These are phyloP conservation scores for Brettanomyces naardenensis DNA, from an alignment of 805 yeast species.

Conservation along the genomic window DNA sequence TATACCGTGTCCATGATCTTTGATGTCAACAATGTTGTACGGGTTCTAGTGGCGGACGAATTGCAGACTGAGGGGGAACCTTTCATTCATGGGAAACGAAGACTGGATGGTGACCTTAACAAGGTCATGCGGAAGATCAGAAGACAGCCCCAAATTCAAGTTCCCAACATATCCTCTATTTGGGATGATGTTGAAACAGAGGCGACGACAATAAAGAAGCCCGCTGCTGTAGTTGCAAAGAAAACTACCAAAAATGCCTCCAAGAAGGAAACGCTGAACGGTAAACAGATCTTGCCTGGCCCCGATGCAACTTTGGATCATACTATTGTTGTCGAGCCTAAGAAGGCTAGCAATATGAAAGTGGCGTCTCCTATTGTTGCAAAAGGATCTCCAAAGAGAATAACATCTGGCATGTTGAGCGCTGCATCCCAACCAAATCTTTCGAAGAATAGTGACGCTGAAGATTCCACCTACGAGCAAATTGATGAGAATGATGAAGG, in stretches of 20 bases:
- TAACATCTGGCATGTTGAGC: conserved; percentile 30
- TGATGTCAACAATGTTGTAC: conserved; percentile 37
- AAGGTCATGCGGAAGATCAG: conserved; percentile 25
- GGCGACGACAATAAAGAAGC: not conserved
- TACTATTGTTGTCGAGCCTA: conserved; percentile 11
- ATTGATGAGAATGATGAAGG: conserved; percentile 13
- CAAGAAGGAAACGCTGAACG: not conserved
- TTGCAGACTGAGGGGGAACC: conserved; percentile 12
- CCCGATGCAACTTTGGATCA: conserved; percentile 14
- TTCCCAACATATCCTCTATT: conserved; percentile 10
- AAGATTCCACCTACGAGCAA: conserved; percentile 8
- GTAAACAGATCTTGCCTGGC: not conserved
- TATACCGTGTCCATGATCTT: conserved; percentile 60
- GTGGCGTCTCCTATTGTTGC: conserved; percentile 25
- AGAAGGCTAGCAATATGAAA: conserved; percentile 17
- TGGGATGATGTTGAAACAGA: conserved; percentile 10
- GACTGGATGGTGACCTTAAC: conserved; percentile 18
- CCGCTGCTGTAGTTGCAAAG: not conserved
- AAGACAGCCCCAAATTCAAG: conserved; percentile 16
- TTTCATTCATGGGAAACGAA: conserved; percentile 14
- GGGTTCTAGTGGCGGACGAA: conserved; percentile 37
- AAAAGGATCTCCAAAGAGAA: conserved; percentile 27
- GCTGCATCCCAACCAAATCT: conserved; percentile 24
- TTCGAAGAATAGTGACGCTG: conserved; percentile 21
- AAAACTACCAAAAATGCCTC: not conserved